phyloP scores from a whole-genome alignment of 306 rosid species.

The Inga leiocalycina region DNA sequence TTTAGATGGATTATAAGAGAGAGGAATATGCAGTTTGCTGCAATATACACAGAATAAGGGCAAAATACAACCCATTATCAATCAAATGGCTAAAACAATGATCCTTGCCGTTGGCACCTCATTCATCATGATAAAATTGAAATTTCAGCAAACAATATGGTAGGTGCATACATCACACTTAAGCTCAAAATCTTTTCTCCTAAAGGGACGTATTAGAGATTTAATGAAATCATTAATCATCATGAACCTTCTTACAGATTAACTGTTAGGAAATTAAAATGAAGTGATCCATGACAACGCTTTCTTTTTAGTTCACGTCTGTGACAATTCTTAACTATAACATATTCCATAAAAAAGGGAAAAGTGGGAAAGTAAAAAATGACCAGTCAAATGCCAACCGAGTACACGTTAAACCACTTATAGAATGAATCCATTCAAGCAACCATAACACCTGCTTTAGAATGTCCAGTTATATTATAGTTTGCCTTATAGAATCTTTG shows the following conservation, averaged over 20 bases:
- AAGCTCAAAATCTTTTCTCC: neutral
- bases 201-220: neutral
- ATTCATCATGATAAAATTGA: neutral
- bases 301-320: neutral
- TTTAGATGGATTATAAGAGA: neutral
- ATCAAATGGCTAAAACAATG: neutral
- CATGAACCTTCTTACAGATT: neutral
- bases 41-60: neutral
- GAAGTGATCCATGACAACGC: neutral
- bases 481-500: neutral
- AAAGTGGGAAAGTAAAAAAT: too few species aligned
- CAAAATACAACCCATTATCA: neutral
- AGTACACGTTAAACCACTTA: conserved; percentile 2
- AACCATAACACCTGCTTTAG: neutral
- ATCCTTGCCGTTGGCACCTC: neutral
- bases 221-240: neutral
- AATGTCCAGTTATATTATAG: neutral
- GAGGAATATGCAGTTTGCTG: neutral
- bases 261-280: neutral
- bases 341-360: neutral
- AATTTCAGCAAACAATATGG: neutral
- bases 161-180: neutral
- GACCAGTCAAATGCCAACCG: conserved; percentile 11
- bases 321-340: neutral
- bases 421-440: conserved; percentile 16